Evolutionary conservation across 1,139 yeast species (phyloP), one percentile per base, ranked within the genome.

Genomic region (Geotrichum fermentans): DNA sequence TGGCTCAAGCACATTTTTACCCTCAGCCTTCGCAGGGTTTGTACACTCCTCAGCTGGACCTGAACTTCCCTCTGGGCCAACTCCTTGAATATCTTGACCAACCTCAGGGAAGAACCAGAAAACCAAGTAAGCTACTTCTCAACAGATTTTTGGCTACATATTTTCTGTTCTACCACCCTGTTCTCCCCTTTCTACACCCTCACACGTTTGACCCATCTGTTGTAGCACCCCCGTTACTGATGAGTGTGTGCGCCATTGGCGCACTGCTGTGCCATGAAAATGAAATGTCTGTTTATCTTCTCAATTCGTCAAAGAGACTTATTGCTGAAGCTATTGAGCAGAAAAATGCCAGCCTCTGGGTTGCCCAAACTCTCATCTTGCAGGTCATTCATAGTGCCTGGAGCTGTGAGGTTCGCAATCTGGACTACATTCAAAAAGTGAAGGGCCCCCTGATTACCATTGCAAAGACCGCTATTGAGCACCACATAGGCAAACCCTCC

Each of bases 241-340:
- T 64, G 29, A 61, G 69, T 2, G 60, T 66, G 13, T 63, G 69
- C 51, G 58, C 69, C 2, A 55, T 67, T 33, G 71, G 71, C 5
- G 69, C 71, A 0, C 53, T 58, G 20, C 52, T 64, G 13, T 59
- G 66, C 46, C 60, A 56, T 30, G 68, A 65, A 43, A 55, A 52
- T 17, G 55, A 58, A 35, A 58, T 59, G 53, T 66, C 69, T 18
- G 53, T 56, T 10, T 52, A 56, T 10, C 53, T 64, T 24, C 66
- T 64, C 40, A 50, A 52, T 14, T 58, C 56, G 14, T 58, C 67
- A 7, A 56, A 56, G 38, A 56, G 53, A 52, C 53, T 63, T 45
- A 56, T 62, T 37, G 28, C 20, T 16, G 30, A 16, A 2, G 11
- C 40, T n/a, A 22, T 46, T 13, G 8, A 28, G 13, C 54, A 56